Base-by-base conservation (phyloP, 2,329 filamentous ascomycete species). In the Metarhizium rileyi region DNA sequence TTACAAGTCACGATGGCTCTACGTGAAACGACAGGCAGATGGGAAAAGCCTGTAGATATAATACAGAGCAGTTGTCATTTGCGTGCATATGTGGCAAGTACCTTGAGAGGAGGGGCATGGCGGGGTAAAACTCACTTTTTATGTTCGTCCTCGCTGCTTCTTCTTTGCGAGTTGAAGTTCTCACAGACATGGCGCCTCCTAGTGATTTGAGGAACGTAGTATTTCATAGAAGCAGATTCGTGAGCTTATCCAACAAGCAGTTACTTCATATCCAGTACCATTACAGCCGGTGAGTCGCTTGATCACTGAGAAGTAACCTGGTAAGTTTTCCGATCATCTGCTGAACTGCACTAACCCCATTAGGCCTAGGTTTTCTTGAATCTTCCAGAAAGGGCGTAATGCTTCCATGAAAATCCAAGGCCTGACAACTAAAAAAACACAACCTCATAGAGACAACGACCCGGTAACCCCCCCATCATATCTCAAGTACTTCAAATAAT, bases 341-440 rank as follows among this genome's bases (percentile, higher is more conserved):
- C 28, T 36, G 9, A 26, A 18, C 22, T 6, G 22, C 56, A 55
- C 65, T 67, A 68, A 52, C 46, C 22, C 16, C 2, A 55, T 63
- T 23, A 2, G 53, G 42, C 2, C 33, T 49, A 44, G 52, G 26
- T 26, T 42, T 66, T 69, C 67, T 50, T 69, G 68, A 70, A 70
- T 59, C 59, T 70, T 70, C 67, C 63, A 70, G 67, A 70, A 70
- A 44, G 55, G 59, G 58, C 62, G 59, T 59, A 45, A 41, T 45
- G 49, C 33, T 45, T 50, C 49, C 26, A 50, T 22, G n/a, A 9
- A 55, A 55, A 52, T 53, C 46, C 49, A 50, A 48, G 30, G 5
- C 23, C 28, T n/a, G 51, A 50, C 45, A 47, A 42, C 35, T 27
- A 25, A 35, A 43, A 27, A 22, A 42, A 27, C 23, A 42, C 33